Evolutionary conservation across 2,329 filamentous ascomycete species (phyloP).

Genomic region (Colletotrichum sp.): DNA sequence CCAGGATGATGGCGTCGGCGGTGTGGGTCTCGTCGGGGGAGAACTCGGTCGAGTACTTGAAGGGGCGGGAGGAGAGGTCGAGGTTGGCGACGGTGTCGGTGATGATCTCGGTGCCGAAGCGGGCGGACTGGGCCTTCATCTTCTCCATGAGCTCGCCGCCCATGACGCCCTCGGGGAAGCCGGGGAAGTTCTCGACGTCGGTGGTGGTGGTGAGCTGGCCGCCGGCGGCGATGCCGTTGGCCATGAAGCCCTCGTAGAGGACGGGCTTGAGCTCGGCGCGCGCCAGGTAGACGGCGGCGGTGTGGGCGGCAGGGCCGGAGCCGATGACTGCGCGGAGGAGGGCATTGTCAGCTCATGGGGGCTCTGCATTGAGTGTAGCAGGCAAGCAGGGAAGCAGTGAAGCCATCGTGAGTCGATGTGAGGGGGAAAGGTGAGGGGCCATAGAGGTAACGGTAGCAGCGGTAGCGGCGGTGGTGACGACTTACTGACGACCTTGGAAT

Average conservation of each 20-base stretch:
- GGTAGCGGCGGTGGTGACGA: conserved; percentile 32
- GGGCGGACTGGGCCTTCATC: conserved; percentile 90
- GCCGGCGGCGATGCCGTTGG: conserved; percentile 93
- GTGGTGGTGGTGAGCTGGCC: conserved; percentile 98
- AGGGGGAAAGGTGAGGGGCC: not conserved
- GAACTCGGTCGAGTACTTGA: conserved; percentile 94
- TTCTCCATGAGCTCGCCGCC: conserved; percentile 91
- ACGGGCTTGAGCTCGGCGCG: conserved; percentile 94
- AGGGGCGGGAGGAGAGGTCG: conserved; percentile 83
- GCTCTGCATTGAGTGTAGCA: not conserved
- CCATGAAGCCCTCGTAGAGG: conserved; percentile 97
- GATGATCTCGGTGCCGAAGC: conserved; percentile 91
- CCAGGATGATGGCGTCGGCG: conserved; percentile 90
- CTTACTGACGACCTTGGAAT: conserved; percentile 89
- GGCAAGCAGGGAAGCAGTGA: not conserved
- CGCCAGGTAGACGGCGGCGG: conserved; percentile 93
- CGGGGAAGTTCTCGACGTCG: conserved; percentile 97
- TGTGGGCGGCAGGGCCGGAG: conserved; percentile 97
- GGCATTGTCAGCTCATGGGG: not conserved
- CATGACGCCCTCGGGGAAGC: conserved; percentile 89
- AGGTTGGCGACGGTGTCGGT: conserved; percentile 91
- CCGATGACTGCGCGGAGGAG: conserved; percentile 66
- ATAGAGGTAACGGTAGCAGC: conserved; percentile 16
- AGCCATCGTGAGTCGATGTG: not conserved
- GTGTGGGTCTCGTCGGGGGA: conserved; percentile 83